A percentile compares a stretch with the other conserved stretches of the same genome.
These are phyloP conservation scores for Emmonsia crescens DNA, from an alignment of 2,329 filamentous ascomycete species.

Conservation along the genomic window DNA sequence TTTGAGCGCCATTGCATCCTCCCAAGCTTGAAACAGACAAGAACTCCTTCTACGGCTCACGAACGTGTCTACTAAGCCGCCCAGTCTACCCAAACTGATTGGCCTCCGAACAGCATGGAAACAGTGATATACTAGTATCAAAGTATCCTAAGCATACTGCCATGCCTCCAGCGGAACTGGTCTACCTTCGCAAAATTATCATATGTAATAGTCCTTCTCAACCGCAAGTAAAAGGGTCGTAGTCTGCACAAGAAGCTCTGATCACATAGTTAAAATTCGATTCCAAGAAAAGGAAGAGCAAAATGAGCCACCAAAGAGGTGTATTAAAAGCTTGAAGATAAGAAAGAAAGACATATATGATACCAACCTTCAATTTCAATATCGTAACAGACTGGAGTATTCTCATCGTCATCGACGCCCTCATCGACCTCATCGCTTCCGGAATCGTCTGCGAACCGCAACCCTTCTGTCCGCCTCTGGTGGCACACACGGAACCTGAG, in stretches of 20 bases:
- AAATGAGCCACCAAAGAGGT: not conserved
- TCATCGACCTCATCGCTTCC: constrained; percentile 30
- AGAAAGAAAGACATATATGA: not conserved
- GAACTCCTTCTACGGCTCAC: not conserved
- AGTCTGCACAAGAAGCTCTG: constrained; percentile 2
- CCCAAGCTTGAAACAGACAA: not conserved
- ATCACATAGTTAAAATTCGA: not conserved
- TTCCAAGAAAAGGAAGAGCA: not conserved
- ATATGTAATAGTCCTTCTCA: not conserved
- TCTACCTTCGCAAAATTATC: not conserved
- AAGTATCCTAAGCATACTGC: not conserved
- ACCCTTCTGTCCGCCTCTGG: constrained; percentile 32
- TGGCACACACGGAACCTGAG: constrained; percentile 52
- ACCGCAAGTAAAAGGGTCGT: not conserved
- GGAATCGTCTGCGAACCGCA: constrained; percentile 37
- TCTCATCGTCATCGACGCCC: constrained; percentile 37
- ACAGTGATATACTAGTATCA: not conserved
- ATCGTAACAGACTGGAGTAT: constrained; percentile 57
- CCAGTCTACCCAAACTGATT: not conserved
- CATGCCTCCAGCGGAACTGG: not conserved
- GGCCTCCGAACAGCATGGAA: not conserved
- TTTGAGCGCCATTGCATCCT: not conserved
- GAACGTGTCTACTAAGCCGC: not conserved
- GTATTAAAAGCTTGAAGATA: not conserved
- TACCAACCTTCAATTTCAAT: constrained; percentile 60